Percentiles rank a stretch among this genome's conserved stretches.
phyloP scores from a whole-genome alignment of 1,284 basidiomycete species.

The Gomphus bonarii region DNA sequence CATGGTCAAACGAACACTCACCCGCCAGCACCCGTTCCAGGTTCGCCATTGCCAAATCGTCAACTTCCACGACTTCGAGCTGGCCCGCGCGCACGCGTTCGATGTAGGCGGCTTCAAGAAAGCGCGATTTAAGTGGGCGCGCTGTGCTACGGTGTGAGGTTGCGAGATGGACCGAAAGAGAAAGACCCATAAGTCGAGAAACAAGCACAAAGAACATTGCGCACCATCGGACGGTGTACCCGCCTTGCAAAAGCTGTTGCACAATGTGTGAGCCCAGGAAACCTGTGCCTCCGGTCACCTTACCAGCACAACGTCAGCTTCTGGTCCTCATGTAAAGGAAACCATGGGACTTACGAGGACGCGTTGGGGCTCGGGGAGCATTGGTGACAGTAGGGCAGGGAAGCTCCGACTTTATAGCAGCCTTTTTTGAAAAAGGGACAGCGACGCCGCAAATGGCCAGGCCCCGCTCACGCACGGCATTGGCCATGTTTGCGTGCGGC shows the following conservation, averaged over 20 bases:
- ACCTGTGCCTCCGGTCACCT: constrained; percentile 21
- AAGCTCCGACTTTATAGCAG: too few relatives aligned
- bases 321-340: too few relatives aligned
- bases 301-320: constrained; percentile 10
- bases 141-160: not conserved
- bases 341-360: too few relatives aligned
- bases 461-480: too few relatives aligned
- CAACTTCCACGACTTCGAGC: constrained; percentile 16
- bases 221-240: constrained; percentile 3
- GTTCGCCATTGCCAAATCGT: constrained; percentile 15
- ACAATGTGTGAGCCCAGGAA: constrained; percentile 20
- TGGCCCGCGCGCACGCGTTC: constrained; percentile 3
- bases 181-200: not conserved
- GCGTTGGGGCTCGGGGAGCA: too few relatives aligned
- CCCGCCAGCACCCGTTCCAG: constrained; percentile 14
- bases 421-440: too few relatives aligned
- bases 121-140: constrained; percentile 1
- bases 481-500: too few relatives aligned
- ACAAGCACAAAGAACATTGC: not conserved
- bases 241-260: constrained; percentile 16
- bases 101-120: constrained; percentile 2
- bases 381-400: too few relatives aligned
- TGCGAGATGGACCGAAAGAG: not conserved
- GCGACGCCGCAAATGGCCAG: too few relatives aligned
- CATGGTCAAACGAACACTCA: not conserved